phyloP scores from a whole-genome alignment of 805 yeast species.

The Blastobotrys robertii region DNA sequence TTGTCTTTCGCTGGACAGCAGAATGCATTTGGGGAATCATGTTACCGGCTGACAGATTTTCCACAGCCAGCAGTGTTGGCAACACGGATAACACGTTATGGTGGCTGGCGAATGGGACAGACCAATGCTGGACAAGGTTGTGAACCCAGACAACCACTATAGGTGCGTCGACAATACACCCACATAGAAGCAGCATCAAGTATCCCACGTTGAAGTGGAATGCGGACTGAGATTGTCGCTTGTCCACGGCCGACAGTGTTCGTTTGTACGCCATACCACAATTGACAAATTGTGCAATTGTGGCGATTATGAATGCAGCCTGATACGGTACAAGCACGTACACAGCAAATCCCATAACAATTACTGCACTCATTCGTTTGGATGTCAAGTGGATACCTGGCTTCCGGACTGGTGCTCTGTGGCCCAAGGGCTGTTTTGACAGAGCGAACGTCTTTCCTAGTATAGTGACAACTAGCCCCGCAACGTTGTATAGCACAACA shows the following conservation, averaged over 20 bases:
- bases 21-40: conserved; percentile 32
- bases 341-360: conserved; percentile 1
- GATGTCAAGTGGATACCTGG: neutral
- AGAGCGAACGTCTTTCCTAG: neutral
- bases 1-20: conserved; percentile 10
- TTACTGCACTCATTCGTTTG: neutral
- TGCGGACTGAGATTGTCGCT: conserved; percentile 13
- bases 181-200: conserved; percentile 61
- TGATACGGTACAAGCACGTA: conserved; percentile 8
- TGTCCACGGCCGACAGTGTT: too few species aligned
- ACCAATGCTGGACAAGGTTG: conserved; percentile 40
- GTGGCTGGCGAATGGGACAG: conserved; percentile 50
- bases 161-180: conserved; percentile 69
- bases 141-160: conserved; percentile 73
- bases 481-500: neutral
- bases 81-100: conserved; percentile 37
- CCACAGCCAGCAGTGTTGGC: conserved; percentile 10
- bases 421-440: neutral
- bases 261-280: neutral
- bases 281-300: conserved; percentile 4
- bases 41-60: conserved; percentile 40
- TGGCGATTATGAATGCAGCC: conserved; percentile 6
- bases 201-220: conserved; percentile 53
- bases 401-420: neutral
- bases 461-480: neutral